Evolutionary conservation across 108 stramenopile species (phyloP), one percentile per base, ranked within the genome.

Genomic region (Mayamaea pseudoterrestris): DNA sequence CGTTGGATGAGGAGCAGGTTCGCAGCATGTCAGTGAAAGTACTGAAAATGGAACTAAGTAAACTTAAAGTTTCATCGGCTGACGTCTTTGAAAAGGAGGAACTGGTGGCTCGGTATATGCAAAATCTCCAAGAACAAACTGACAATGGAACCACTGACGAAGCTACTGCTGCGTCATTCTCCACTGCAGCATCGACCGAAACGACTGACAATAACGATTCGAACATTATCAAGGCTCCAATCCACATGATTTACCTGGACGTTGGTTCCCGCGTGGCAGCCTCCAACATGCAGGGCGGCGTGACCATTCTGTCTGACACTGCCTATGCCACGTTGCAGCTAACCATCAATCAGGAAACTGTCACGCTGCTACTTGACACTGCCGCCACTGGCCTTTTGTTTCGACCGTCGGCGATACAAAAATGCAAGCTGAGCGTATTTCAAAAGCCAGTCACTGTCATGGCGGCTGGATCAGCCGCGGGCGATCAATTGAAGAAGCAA

Each of bases 41-140:
- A 46, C 46, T 87, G n/a, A 87, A 87, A 44, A 40, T 37, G 17
- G 72, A 87, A 41, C 65, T 87, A 18, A 39, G 56, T 17, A 40
- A 59, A 11, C 21, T 58, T 5, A 46, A 51, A 9, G 58, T 77
- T 25, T 64, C 71, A 5, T 67, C 74, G 1, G 34, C 27, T 11
- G 73, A 74, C 57, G 64, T 61, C 0, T 80, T 88, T 37, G 85
- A 88, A 41, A 88, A 88, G 60, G 77, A 88, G 35, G 78, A 82
- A 29, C 61, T 88, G 4, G 80, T 88, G 17, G 59, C 67, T 58
- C 47, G 85, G 30, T n/a, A n/a, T n/a, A n/a, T n/a, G n/a, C n/a
- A n/a, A n/a, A n/a, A n/a, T n/a, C n/a, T n/a, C n/a, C n/a, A n/a
- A n/a, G n/a, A n/a, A n/a, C n/a, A n/a, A n/a, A n/a, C n/a, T n/a